Evolutionary conservation across 2,329 filamentous ascomycete genomes (phyloP).

Genomic region (Apiospora koreana): DNA sequence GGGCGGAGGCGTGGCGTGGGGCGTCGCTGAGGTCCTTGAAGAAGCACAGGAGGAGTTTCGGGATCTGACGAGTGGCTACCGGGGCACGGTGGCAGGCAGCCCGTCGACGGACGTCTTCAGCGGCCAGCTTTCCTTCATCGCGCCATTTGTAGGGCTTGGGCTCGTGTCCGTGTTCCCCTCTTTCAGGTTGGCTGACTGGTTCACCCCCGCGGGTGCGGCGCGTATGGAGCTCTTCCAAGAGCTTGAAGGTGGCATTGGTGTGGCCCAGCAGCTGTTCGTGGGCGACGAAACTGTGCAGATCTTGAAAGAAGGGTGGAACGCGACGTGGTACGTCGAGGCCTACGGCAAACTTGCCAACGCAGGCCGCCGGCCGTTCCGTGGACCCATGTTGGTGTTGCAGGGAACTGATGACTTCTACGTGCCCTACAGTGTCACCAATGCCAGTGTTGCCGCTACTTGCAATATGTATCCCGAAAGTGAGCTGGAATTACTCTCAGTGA

Average conservation of each 20-base stretch:
- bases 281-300: constrained; percentile 12
- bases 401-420: constrained; percentile 29
- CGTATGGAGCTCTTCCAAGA: constrained; percentile 22
- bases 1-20: constrained; percentile 47
- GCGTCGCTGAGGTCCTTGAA: constrained; percentile 28
- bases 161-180: constrained; percentile 27
- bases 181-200: constrained; percentile 28
- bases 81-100: constrained; percentile 36
- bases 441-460: constrained; percentile 19
- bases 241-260: constrained; percentile 21
- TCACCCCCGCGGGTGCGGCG: constrained; percentile 27
- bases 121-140: constrained; percentile 17
- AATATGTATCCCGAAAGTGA: neutral
- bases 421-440: constrained; percentile 17
- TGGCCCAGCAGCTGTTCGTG: constrained; percentile 20
- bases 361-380: constrained; percentile 33
- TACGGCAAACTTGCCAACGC: constrained; percentile 28
- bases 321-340: constrained; percentile 20
- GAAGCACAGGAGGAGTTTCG: constrained; percentile 25
- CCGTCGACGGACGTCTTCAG: constrained; percentile 28
- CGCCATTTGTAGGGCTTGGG: constrained; percentile 21
- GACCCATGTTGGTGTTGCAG: constrained; percentile 39
- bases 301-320: constrained; percentile 20
- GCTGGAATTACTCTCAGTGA: constrained; percentile 24
- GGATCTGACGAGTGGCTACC: constrained; percentile 35